These are phyloP conservation scores for Gremmenia infestans DNA, from an alignment of 2,329 filamentous ascomycete genomes.

Conservation along the genomic window DNA sequence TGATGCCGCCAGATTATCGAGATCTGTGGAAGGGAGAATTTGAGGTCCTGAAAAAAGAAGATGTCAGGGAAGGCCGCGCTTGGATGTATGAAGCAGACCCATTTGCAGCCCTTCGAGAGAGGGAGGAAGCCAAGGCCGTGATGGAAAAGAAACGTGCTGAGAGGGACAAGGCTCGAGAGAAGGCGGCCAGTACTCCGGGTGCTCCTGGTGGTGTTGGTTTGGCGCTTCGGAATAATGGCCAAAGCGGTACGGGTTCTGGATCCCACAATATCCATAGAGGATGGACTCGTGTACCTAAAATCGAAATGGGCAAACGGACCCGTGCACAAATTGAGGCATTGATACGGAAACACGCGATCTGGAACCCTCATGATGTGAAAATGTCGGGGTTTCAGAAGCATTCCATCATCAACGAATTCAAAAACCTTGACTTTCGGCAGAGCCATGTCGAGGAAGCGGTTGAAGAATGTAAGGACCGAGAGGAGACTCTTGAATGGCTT, in stretches of 20 bases:
- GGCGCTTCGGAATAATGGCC: slow-evolving; percentile 44
- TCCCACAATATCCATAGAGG: slow-evolving; percentile 50
- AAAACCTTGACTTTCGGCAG: slow-evolving; percentile 75
- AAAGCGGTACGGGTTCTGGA: slow-evolving; percentile 31
- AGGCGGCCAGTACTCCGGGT: slow-evolving; percentile 59
- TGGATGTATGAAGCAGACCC: slow-evolving; percentile 98
- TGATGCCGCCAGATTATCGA: slow-evolving; percentile 84
- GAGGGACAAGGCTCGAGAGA: slow-evolving; percentile 60
- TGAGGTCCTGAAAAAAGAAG: slow-evolving; percentile 71
- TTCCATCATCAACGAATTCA: slow-evolving; percentile 66
- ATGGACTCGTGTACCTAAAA: slow-evolving; percentile 81
- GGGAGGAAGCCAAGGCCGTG: slow-evolving; percentile 69
- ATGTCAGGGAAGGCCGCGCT: slow-evolving; percentile 69
- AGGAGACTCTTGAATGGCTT: slow-evolving; percentile 93
- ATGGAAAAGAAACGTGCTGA: slow-evolving; percentile 78
- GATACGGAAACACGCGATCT: slow-evolving; percentile 71
- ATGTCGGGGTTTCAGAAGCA: slow-evolving; percentile 55
- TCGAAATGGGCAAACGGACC: slow-evolving; percentile 85
- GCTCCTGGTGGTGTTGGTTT: slow-evolving; percentile 44
- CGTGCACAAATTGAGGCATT: slow-evolving; percentile 74
- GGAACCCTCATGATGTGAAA: slow-evolving; percentile 75
- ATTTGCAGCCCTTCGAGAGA: slow-evolving; percentile 73
- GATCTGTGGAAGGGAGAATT: slow-evolving; percentile 89
- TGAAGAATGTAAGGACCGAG: slow-evolving; percentile 80
- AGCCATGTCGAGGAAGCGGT: slow-evolving; percentile 88